phyloP scores from a whole-genome alignment of 257 asterid species.

The Solanum pinnatisectum region DNA sequence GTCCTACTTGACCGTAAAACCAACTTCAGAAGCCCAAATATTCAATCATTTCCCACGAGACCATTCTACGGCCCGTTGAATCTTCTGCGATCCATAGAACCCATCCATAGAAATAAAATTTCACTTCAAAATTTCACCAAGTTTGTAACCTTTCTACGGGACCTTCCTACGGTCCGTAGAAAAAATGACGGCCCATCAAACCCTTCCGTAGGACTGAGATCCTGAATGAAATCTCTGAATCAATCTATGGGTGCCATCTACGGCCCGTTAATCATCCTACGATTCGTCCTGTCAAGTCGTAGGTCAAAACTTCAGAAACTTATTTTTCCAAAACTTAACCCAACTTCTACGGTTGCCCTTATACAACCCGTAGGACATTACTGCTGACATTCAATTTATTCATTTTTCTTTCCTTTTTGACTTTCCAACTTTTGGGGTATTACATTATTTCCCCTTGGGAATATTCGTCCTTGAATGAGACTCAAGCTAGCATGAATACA shows the following conservation, averaged over 20 bases:
- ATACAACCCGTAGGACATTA: neutral
- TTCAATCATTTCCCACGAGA: too few species aligned
- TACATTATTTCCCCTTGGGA: neutral
- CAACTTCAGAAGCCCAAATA: too few species aligned
- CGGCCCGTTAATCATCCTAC: too few species aligned
- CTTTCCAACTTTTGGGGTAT: neutral
- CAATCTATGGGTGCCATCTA: neutral
- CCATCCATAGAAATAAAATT: too few species aligned
- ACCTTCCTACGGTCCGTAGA: too few species aligned
- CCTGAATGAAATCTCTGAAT: neutral
- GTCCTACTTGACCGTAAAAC: too few species aligned
- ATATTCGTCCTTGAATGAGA: neutral
- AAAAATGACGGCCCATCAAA: too few species aligned
- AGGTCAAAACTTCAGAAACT: neutral
- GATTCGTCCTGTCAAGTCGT: neutral
- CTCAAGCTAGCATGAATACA: neutral
- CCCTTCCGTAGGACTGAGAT: neutral
- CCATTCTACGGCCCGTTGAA: too few species aligned
- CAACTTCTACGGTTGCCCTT: neutral
- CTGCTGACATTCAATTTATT: too few species aligned
- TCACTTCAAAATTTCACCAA: neutral
- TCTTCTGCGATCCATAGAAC: too few species aligned
- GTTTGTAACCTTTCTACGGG: too few species aligned
- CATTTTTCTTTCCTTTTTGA: neutral
- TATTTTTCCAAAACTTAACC: neutral